Evolutionary conservation across 495 filamentous ascomycete species (phyloP).

Genomic region (Tuber indicum): DNA sequence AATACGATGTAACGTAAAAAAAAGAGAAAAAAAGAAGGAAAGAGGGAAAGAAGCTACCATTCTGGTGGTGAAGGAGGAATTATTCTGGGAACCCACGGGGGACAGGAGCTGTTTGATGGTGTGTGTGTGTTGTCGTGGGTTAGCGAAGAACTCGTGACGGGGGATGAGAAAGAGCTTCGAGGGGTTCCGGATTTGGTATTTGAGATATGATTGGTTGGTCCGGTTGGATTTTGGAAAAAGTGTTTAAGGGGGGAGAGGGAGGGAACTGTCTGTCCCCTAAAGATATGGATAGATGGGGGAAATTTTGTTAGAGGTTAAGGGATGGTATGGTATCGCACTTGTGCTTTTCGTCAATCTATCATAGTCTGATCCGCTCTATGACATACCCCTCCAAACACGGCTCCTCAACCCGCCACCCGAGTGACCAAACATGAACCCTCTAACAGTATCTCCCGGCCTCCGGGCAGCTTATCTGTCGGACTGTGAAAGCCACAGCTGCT

Average conservation of each 20-base stretch:
- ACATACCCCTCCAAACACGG: background rate
- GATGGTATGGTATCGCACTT: background rate
- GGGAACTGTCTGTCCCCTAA: background rate
- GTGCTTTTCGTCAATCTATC: background rate
- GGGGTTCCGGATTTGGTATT: background rate
- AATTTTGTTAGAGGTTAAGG: background rate
- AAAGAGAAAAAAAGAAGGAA: background rate
- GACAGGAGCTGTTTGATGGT: background rate
- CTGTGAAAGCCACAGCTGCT: background rate
- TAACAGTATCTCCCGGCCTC: background rate
- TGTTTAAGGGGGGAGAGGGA: background rate
- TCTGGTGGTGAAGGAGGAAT: background rate
- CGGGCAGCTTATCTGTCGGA: background rate
- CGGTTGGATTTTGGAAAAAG: background rate
- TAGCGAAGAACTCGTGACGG: background rate
- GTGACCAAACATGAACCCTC: background rate
- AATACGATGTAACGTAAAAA: background rate
- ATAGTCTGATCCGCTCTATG: background rate
- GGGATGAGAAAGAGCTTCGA: background rate
- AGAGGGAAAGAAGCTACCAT: background rate
- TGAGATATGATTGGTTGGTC: background rate
- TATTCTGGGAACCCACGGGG: background rate
- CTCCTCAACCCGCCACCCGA: background rate
- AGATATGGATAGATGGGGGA: background rate
- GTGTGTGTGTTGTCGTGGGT: background rate